phyloP scores from a whole-genome alignment of 139 green algal genomes.

The Eudorina sp. region DNA sequence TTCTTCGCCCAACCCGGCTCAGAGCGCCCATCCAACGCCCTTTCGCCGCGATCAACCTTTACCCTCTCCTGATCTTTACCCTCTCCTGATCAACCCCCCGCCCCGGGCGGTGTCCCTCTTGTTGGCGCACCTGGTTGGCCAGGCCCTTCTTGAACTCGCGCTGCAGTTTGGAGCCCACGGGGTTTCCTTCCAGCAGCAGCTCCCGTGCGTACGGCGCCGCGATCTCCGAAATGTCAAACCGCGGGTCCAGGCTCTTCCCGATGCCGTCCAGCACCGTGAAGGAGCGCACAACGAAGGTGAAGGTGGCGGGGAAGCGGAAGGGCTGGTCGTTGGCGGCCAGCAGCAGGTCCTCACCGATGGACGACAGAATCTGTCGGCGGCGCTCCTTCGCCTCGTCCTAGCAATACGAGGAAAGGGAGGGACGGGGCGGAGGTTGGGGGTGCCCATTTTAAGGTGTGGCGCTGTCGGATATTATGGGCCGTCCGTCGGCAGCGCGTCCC shows the following conservation, averaged over 20 bases:
- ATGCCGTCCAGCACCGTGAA: slow-evolving; percentile 96
- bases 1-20: too few species aligned
- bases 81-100: too few species aligned
- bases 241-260: slow-evolving; percentile 93
- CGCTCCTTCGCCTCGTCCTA: slow-evolving; percentile 78
- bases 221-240: slow-evolving; percentile 99
- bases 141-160: slow-evolving; percentile 77
- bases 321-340: slow-evolving; percentile 96
- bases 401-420: too few species aligned
- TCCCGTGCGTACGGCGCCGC: slow-evolving; percentile 94
- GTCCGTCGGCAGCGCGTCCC: too few species aligned
- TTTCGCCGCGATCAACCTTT: too few species aligned
- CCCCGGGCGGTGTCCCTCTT: too few species aligned
- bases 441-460: too few species aligned
- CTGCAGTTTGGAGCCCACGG: slow-evolving; percentile 63
- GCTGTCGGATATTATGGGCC: too few species aligned
- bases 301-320: slow-evolving; percentile 98
- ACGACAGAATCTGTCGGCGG: slow-evolving; percentile 91
- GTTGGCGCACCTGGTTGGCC: slow-evolving; percentile 51
- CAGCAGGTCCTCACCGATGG: slow-evolving; percentile 97
- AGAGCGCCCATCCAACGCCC: too few species aligned
- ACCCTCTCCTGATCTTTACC: too few species aligned
- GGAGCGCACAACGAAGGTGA: slow-evolving; percentile 93
- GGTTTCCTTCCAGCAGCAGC: slow-evolving; percentile 80
- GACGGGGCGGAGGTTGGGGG: too few species aligned